Base-by-base conservation (phyloP, 441 rosid genomes). In the Brassica balearica region DNA sequence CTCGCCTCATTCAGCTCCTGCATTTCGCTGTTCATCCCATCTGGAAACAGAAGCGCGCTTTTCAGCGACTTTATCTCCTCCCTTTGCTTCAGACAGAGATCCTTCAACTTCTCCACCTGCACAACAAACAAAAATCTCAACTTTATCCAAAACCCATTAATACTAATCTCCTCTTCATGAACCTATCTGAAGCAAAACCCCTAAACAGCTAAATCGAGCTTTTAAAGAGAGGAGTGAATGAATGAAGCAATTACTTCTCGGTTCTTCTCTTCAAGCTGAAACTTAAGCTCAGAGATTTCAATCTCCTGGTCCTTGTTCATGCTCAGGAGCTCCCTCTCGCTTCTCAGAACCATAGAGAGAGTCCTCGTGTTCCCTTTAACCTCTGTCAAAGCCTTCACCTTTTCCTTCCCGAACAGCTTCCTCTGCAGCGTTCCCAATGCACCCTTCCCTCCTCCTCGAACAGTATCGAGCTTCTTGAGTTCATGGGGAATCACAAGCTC, bases 281-380 rank as follows among this genome's bases (percentile, higher is more conserved):
- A 36, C 73, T 91, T 91, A 3, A 92, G 86, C 65, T 86, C 79
- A 11, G 90, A 67, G 41, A 95, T 82, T 83, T 93, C 89, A 67
- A 67, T 65, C 55, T 92, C 96, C 68, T 82, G 88, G 56, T 92
- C 97, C 85, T 92, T 92, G 65, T 86, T 95, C 56, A 88, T 81
- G 82, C 80, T 82, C 81, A 92, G 77, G 14, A 93, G 98, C 94
- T 92, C 97, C 74, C 97, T 90, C 79, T 95, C 99, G 68, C 99
- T 90, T 79, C 95, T 85, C 72, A 95, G 76, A 71, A 95, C 95
- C 99, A 92, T 93, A 8, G 95, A 95, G 77, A 95, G 71, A 5
- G 96, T 93, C 86, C 97, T 91, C 8, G 99, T 85, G 59, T 90
- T 94, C 59, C 85, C 90, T 43, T 90, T 93, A 17, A 90, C 90